Conservation (phyloP, 257 asterid species). For the Verbascum thapsus region DNA sequence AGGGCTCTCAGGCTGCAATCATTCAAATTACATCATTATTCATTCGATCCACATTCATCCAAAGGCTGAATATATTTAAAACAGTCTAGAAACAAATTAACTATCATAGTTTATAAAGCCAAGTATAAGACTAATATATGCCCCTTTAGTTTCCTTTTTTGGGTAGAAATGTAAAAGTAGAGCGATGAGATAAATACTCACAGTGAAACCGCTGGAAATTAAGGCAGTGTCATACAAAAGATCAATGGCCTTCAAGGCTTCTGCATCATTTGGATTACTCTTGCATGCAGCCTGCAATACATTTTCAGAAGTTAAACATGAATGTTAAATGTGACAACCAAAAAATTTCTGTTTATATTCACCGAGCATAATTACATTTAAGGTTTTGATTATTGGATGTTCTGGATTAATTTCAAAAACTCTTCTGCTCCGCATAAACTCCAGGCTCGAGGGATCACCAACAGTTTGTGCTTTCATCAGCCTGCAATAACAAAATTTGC, state of each 20-base stretch:
- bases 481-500: conserved; percentile 51
- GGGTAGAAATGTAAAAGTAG: no score
- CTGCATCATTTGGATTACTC: conserved; percentile 77
- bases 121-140: neutral
- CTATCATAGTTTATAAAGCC: neutral
- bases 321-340: neutral
- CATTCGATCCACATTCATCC: neutral
- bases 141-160: no score
- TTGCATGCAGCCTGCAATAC: conserved; percentile 72
- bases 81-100: neutral
- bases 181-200: conserved; percentile 36
- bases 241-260: conserved; percentile 92
- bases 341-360: neutral
- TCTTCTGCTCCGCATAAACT: conserved; percentile 89
- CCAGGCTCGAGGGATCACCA: conserved; percentile 74
- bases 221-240: conserved; percentile 87
- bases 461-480: conserved; percentile 90
- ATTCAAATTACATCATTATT: neutral
- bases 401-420: conserved; percentile 93
- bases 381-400: conserved; percentile 81
- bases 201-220: conserved; percentile 94
- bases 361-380: conserved; percentile 51
- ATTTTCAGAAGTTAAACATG: neutral
- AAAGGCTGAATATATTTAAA: neutral
- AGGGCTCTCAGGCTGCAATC: conserved; percentile 91